Evolutionary conservation across 306 rosid genomes (phyloP), one percentile per base, ranked within the genome.

Genomic region (Pueraria montana): DNA sequence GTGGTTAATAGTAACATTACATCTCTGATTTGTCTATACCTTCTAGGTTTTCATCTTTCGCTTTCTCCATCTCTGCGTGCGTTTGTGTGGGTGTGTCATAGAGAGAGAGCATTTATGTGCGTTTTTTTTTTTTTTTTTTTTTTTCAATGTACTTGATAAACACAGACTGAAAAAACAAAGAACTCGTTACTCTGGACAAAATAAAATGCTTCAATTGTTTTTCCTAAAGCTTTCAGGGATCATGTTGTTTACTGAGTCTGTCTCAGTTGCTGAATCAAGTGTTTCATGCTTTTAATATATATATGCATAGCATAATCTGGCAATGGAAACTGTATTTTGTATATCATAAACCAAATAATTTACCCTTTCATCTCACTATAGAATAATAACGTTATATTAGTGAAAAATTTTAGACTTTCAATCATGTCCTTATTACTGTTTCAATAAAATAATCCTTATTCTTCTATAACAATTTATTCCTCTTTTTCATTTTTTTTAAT

Each of bases 401-500:
- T 66, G 76, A 38, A 50, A 14, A 21, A 0, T 24, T 38, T 27
- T 18, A 14, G 64, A 55, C 40, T 78, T 71, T 43, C 43, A 40
- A 27, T 64, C 40, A 23, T 18, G 45, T 26, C 40, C 18, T 70
- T 67, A 16, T 72, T 26, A 42, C 68, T 49, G 72, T 73, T 71
- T 40, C 58, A 30, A n/a, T 74, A 76, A 81, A 72, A 18, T 76
- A 36, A 30, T 77, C 42, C 12, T 53, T 59, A 21, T 76, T 50
- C 36, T 74, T 30, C 36, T 75, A 30, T 27, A 48, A 48, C 74
- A 46, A 71, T 38, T 48, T 16, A 72, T 53, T 52, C 49, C 34
- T 42, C n/a, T 24, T 77, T 75, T 83, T 72, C 71, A 34, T 87
- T 12, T 6, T 77, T 88, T 82, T 74, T 45, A 11, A 74, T 86